phyloP scores from a whole-genome alignment of 2,329 filamentous ascomycete genomes.

The Beauveria bassiana region DNA sequence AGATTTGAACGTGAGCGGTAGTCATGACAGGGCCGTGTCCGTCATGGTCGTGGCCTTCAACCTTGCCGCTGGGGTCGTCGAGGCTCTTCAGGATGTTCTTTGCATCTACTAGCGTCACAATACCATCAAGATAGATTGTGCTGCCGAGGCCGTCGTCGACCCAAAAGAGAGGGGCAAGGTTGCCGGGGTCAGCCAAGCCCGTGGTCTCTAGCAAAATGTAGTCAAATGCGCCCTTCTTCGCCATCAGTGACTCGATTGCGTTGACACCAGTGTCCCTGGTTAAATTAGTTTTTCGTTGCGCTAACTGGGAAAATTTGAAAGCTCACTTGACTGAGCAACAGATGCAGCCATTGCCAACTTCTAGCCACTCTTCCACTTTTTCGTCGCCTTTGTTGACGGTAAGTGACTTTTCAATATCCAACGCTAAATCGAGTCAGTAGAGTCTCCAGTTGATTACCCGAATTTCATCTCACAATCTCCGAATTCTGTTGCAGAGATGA shows the following conservation, averaged over 20 bases:
- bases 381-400: constrained; percentile 81
- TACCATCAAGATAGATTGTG: constrained; percentile 92
- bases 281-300: constrained; percentile 17
- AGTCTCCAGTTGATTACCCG: neutral
- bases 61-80: constrained; percentile 58
- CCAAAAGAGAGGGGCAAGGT: constrained; percentile 95
- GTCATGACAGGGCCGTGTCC: constrained; percentile 65
- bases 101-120: constrained; percentile 91
- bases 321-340: constrained; percentile 90
- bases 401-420: constrained; percentile 92
- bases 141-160: constrained; percentile 92
- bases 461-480: constrained; percentile 57
- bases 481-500: constrained; percentile 49
- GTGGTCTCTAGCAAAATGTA: constrained; percentile 97
- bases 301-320: neutral
- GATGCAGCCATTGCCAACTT: constrained; percentile 92
- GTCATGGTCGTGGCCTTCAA: constrained; percentile 44
- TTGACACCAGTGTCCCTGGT: constrained; percentile 80
- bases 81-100: constrained; percentile 82
- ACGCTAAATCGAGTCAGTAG: constrained; percentile 43
- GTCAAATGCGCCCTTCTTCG: constrained; percentile 86
- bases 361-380: constrained; percentile 87
- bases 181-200: constrained; percentile 88
- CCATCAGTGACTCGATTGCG: constrained; percentile 93
- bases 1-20: constrained; percentile 92